phyloP scores from a whole-genome alignment of 129 eudicot genomes.

The Apium graveolens region DNA sequence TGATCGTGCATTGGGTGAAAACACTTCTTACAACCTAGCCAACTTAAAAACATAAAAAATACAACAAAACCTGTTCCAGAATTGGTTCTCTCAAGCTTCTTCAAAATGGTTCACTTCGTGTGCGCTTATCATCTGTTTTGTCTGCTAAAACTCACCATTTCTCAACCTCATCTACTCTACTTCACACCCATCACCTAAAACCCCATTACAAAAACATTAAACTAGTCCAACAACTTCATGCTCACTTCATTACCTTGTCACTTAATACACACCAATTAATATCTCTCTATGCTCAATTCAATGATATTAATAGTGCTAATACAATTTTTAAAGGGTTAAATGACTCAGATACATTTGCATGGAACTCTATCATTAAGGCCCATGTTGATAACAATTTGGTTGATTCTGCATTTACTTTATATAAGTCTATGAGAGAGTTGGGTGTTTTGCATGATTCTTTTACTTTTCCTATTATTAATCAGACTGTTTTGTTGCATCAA shows the following conservation, averaged over 20 bases:
- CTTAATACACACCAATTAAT: slow-evolving; percentile 12
- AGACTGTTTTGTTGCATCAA: slow-evolving; percentile 17
- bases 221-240: slow-evolving; percentile 27
- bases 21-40: neutral
- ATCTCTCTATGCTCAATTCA: slow-evolving; percentile 24
- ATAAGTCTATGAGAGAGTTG: slow-evolving; percentile 29
- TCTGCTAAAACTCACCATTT: neutral
- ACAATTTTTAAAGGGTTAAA: slow-evolving; percentile 10
- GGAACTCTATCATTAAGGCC: slow-evolving; percentile 40
- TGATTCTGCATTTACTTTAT: slow-evolving; percentile 24
- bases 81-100: neutral
- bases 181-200: slow-evolving; percentile 25
- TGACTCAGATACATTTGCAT: slow-evolving; percentile 22
- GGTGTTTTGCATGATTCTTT: slow-evolving; percentile 38
- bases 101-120: slow-evolving; percentile 2
- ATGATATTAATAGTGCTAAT: slow-evolving; percentile 20
- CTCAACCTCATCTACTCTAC: slow-evolving; percentile 8
- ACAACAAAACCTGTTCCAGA: neutral
- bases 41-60: neutral
- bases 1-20: too few species aligned
- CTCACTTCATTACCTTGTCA: slow-evolving; percentile 19
- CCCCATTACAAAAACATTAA: slow-evolving; percentile 12
- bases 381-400: slow-evolving; percentile 15
- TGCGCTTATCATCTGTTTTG: neutral
- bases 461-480: slow-evolving; percentile 35